phyloP scores from a whole-genome alignment of 108 stramenopile species.

The Seminavis robusta region DNA sequence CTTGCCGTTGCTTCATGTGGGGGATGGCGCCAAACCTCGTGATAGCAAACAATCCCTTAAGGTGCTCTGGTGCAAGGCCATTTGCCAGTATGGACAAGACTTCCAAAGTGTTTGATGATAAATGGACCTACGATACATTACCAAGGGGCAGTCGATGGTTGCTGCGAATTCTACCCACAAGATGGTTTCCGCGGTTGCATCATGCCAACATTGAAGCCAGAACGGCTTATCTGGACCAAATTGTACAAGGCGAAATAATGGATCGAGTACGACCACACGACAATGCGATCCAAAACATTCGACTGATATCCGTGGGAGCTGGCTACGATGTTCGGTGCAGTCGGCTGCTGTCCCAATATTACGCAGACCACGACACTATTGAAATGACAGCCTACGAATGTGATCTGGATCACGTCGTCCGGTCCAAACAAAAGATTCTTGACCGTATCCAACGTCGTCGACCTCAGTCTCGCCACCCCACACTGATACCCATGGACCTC shows the following conservation, averaged over 20 bases:
- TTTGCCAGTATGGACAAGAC: constrained; percentile 48
- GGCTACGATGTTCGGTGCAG: constrained; percentile 70
- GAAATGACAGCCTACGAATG: constrained; percentile 45
- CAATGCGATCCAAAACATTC: constrained; percentile 24
- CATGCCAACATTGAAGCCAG: constrained; percentile 76
- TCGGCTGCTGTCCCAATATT: constrained; percentile 40
- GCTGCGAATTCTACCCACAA: constrained; percentile 11
- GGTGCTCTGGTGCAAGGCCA: constrained; percentile 75
- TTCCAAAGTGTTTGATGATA: constrained; percentile 53
- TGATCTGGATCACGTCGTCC: constrained; percentile 61
- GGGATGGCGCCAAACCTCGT: constrained; percentile 38
- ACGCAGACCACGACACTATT: too few species aligned
- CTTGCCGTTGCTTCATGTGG: constrained; percentile 45
- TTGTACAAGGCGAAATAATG: constrained; percentile 34
- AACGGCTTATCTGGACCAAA: constrained; percentile 64
- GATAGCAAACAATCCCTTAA: constrained; percentile 53
- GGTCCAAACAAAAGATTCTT: constrained; percentile 49
- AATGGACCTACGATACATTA: constrained; percentile 62
- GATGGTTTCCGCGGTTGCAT: constrained; percentile 60
- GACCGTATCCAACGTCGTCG: constrained; percentile 43
- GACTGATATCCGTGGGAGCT: constrained; percentile 63
- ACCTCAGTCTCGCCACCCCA: constrained; percentile 41
- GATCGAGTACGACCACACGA: too few species aligned
- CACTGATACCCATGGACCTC: constrained; percentile 50
- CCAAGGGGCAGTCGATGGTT: constrained; percentile 49